Evolutionary conservation across 257 asterid genomes (phyloP), one percentile per base, ranked within the genome.

Genomic region (Solanum ossicruentum): DNA sequence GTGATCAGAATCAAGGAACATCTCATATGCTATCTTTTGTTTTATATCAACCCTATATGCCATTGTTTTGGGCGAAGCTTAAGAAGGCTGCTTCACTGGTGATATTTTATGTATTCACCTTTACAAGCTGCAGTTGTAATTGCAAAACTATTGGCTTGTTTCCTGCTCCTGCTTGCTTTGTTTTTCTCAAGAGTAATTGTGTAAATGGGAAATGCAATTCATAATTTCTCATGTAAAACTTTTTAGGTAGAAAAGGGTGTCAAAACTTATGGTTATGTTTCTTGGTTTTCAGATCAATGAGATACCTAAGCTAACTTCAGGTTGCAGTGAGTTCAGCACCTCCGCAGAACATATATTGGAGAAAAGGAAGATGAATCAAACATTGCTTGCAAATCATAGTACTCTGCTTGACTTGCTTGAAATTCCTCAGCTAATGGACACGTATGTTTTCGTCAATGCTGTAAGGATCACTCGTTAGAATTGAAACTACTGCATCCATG

Each of bases 341-440:
- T 95, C 98, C 54, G 99, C 97, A 26, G 95, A 93, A 86, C 89
- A 92, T 84, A 95, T 95, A 82, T 87, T 97, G 94, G 99, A 97
- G 88, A 95, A 97, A 85, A 94, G 99, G 92, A 97, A 92, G 92
- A 89, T 92, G 98, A 97, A 97, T 89, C 98, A 95, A 88, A 94
- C 91, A 52, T 88, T 97, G 67, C 92, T 97, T 67, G 92, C 94
- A 83, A 97, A 97, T 80, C 98, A 94, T 84, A 94, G 98, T 90
- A 92, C 98, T 83, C 90, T 97, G 91, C 98, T 97, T 87, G 99
- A 97, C 90, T 91, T 97, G 91, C 99, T 97, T 81, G 99, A 97
- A 94, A 95, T 95, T 87, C 99, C 99, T 88, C 99, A 97, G 88
- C 98, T 97, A 87, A 97, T 97, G 99, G 98, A 95, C 89, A 97